These are phyloP conservation scores for Dittrichia graveolens DNA, from an alignment of 129 eudicot genomes.

Conservation along the genomic window DNA sequence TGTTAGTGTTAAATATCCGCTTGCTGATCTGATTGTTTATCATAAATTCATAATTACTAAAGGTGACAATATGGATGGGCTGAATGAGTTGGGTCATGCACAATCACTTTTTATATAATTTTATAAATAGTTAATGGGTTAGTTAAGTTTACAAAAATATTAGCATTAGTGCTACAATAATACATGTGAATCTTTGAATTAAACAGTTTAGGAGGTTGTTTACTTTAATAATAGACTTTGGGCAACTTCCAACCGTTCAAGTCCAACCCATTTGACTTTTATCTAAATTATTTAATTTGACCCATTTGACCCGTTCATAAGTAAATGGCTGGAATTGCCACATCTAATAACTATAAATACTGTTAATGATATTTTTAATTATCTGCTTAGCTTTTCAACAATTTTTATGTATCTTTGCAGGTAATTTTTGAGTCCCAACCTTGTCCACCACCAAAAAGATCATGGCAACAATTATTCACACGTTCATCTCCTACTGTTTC, in stretches of 20 bases:
- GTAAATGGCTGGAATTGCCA: not conserved
- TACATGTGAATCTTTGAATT: not conserved
- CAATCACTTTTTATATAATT: not conserved
- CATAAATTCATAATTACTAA: not conserved
- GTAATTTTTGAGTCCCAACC: slow-evolving; percentile 66
- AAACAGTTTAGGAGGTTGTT: not conserved
- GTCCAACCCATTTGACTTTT: not conserved
- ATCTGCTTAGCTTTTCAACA: not conserved
- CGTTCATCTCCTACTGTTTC: slow-evolving; percentile 55
- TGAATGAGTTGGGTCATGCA: not conserved
- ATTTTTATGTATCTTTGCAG: slow-evolving; percentile 40
- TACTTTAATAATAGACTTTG: not conserved
- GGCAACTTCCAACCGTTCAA: too few species aligned
- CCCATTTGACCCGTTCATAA: not conserved
- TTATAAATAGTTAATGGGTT: not conserved
- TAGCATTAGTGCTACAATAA: too few species aligned
- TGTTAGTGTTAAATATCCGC: slow-evolving; percentile 3
- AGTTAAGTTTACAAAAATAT: not conserved
- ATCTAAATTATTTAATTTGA: not conserved
- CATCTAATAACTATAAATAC: not conserved
- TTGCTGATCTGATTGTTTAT: not conserved
- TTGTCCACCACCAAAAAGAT: slow-evolving; percentile 68
- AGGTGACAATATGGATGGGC: not conserved
- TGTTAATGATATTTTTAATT: too few species aligned
- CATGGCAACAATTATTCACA: slow-evolving; percentile 89